phyloP scores from a whole-genome alignment of 2,329 filamentous ascomycete species.

The Aspergillus udagawae region DNA sequence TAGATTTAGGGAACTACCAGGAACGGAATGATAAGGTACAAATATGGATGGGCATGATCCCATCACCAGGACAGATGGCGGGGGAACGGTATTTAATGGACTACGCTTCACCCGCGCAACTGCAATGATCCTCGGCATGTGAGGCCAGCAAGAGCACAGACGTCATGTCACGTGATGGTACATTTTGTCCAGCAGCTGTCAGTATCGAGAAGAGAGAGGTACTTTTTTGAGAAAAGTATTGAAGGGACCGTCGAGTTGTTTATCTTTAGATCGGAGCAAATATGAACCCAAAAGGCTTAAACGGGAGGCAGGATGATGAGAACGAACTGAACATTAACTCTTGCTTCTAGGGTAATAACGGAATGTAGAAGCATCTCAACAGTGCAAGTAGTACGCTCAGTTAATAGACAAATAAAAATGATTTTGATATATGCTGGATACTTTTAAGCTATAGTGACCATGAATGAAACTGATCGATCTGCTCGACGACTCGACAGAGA shows the following conservation, averaged over 20 bases:
- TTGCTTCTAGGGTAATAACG: not conserved
- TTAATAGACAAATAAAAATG: not conserved
- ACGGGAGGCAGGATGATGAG: not conserved
- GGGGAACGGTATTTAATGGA: slow-evolving; percentile 25
- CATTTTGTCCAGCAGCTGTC: not conserved
- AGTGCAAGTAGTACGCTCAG: not conserved
- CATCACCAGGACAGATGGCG: slow-evolving; percentile 6
- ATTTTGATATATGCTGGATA: slow-evolving; percentile 1
- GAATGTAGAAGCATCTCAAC: no score
- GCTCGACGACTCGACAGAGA: slow-evolving; percentile 9
- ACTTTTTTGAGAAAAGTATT: no score
- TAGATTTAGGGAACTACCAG: slow-evolving; percentile 1
- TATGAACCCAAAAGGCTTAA: not conserved
- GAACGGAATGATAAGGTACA: not conserved
- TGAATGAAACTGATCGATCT: slow-evolving; percentile 1
- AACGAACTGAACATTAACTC: not conserved
- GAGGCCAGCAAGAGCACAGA: slow-evolving; percentile 26
- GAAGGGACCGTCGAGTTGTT: no score
- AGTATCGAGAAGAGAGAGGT: not conserved
- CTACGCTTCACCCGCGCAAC: slow-evolving; percentile 20
- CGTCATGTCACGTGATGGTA: slow-evolving; percentile 32
- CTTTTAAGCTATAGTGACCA: slow-evolving; percentile 1
- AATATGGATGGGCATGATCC: not conserved
- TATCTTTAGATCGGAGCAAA: no score
- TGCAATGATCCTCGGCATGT: slow-evolving; percentile 39